phyloP scores from a whole-genome alignment of 148 eudicot genomes.

The Rheum nobile region DNA sequence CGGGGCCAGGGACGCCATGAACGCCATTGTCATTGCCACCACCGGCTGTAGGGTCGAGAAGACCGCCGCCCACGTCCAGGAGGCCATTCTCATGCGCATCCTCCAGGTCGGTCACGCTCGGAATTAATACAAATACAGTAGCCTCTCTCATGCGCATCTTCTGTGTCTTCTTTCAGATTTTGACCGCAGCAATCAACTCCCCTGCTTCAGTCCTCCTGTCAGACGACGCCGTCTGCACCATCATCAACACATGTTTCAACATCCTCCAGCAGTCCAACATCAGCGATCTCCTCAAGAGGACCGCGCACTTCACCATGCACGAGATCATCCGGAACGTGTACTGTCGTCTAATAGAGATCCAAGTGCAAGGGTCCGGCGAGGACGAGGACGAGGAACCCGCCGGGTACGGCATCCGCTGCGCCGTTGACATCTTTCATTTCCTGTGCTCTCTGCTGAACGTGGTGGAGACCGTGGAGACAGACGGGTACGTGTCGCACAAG shows the following conservation, averaged over 20 bases:
- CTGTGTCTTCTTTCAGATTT: slow-evolving; percentile 20
- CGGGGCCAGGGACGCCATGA: slow-evolving; percentile 58
- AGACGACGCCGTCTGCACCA: slow-evolving; percentile 63
- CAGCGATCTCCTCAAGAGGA: slow-evolving; percentile 60
- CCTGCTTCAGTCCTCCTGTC: slow-evolving; percentile 42
- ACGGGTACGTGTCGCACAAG: slow-evolving; percentile 33
- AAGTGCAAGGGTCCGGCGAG: slow-evolving; percentile 13
- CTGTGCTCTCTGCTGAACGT: slow-evolving; percentile 82
- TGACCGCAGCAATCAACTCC: slow-evolving; percentile 44
- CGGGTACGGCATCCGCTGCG: slow-evolving; percentile 53
- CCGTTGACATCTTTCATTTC: slow-evolving; percentile 80
- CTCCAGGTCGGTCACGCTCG: slow-evolving; percentile 20
- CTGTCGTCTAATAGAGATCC: slow-evolving; percentile 43
- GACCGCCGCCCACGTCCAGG: slow-evolving; percentile 42
- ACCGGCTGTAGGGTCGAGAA: slow-evolving; percentile 70
- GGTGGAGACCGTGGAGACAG: slow-evolving; percentile 42
- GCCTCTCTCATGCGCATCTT: slow-evolving; percentile 63
- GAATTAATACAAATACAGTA: too few relatives aligned
- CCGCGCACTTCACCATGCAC: slow-evolving; percentile 62
- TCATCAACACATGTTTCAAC: slow-evolving; percentile 71
- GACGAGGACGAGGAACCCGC: slow-evolving; percentile 42
- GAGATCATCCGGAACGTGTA: slow-evolving; percentile 66
- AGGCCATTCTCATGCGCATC: slow-evolving; percentile 62
- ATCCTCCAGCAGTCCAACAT: slow-evolving; percentile 59
- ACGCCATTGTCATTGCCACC: slow-evolving; percentile 36